Percentiles rank a stretch among this genome's conserved stretches.
phyloP scores from a whole-genome alignment of 257 asterid species.

The Fraxinus cuspidata region DNA sequence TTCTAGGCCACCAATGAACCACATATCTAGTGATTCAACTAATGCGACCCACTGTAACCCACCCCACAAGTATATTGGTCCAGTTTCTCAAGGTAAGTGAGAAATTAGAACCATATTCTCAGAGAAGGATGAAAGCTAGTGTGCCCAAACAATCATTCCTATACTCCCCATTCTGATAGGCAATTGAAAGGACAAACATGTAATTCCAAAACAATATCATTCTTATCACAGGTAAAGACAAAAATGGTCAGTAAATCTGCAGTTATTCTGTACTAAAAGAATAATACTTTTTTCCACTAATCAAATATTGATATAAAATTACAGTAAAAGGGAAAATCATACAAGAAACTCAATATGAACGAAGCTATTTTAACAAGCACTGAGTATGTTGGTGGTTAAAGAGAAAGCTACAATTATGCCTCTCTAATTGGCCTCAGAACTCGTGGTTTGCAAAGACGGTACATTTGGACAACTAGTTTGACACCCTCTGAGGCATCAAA shows the following conservation, averaged over 20 bases:
- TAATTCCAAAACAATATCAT: constrained; percentile 17
- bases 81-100: constrained; percentile 28
- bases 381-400: constrained; percentile 39
- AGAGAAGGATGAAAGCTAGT: constrained; percentile 22
- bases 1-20: constrained; percentile 11
- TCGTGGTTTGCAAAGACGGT: background rate
- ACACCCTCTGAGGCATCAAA: too few relatives aligned
- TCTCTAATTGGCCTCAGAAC: background rate
- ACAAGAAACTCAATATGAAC: constrained; percentile 28
- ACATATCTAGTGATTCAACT: constrained; percentile 28
- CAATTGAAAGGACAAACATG: constrained; percentile 16
- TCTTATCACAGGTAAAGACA: constrained; percentile 18
- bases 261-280: constrained; percentile 31
- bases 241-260: constrained; percentile 25
- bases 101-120: constrained; percentile 13
- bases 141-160: constrained; percentile 13
- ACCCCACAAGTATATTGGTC: constrained; percentile 34
- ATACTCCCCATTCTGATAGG: constrained; percentile 22
- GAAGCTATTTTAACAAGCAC: constrained; percentile 25
- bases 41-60: constrained; percentile 21
- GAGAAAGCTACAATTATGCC: constrained; percentile 48
- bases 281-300: background rate
- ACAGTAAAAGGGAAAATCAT: background rate
- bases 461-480: too few relatives aligned
- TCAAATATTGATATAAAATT: background rate